Base-by-base conservation (phyloP, 2,329 filamentous ascomycete genomes). In the Sporothrix mexicana region DNA sequence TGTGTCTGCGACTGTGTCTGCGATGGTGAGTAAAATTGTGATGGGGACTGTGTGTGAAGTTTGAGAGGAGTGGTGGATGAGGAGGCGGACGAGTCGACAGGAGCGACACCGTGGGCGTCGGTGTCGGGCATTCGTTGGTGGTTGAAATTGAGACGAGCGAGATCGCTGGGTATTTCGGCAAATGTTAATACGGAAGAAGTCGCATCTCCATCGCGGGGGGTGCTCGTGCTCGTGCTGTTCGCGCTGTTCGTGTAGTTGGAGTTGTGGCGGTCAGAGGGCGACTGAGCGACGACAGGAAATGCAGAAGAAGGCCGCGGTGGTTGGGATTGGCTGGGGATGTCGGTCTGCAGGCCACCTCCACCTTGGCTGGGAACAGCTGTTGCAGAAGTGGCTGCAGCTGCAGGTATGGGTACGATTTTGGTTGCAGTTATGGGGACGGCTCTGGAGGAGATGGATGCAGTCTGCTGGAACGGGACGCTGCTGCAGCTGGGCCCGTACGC, bases 151-250 rank as follows among this genome's bases (percentile, higher is more conserved):
- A 84, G 81, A 74, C 80, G 81, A 74, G 79, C 78, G 76, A 83
- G 78, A 76, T 84, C 81, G 77, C 77, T 79, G 72, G 83, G 80
- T 67, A 84, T 77, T 76, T 85, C 82, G 75, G 82, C 79, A 78
- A 84, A 83, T 75, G 79, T 82, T 75, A 84, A 69, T 71, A 77
- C 73, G 47, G 73, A 69, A 61, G 75, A 72, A 45, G 74, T 72
- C 70, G 70, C 67, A 51, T 74, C 64, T 55, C 68, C 69, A 61
- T 75, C 64, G 64, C 45, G 59, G 66, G 73, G 12, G 59, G 25
- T 70, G 66, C 45, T 68, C 49, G 10, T 61, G 59, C 13, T 61
- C 57, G 41, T 55, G 64, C 43, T 68, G 57, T 12, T 61, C 51
- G 12, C 59, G 62, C 36, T 59, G 68, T 70, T 23, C 57, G 8